These are phyloP conservation scores for Saccharum officinarum DNA, from an alignment of 176 grass and related monocot genomes.

Conservation along the genomic window DNA sequence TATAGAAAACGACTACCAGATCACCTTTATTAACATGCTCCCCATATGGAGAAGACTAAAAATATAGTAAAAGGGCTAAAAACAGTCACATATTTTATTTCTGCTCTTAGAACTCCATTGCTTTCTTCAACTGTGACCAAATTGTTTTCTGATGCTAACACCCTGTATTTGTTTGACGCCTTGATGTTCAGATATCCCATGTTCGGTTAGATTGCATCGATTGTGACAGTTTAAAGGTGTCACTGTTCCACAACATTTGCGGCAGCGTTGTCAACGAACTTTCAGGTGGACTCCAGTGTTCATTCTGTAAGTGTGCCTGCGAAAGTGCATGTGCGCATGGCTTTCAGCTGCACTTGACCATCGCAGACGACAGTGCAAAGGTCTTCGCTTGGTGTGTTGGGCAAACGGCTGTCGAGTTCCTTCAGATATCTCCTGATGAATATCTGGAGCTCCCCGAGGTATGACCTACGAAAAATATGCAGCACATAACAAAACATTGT, in stretches of 20 bases:
- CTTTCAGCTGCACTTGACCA: constrained; percentile 70
- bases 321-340: constrained; percentile 41
- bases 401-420: constrained; percentile 79
- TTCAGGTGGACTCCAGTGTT: constrained; percentile 51
- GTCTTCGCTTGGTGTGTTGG: constrained; percentile 70
- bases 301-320: constrained; percentile 64
- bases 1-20: constrained; percentile 12
- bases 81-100: background rate
- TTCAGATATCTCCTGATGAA: constrained; percentile 91
- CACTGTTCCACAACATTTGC: constrained; percentile 67
- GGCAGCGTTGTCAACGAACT: constrained; percentile 49
- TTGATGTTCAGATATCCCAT: constrained; percentile 61
- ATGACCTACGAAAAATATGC: background rate
- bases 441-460: constrained; percentile 80
- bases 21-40: constrained; percentile 22
- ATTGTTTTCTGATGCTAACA: constrained; percentile 24
- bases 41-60: background rate
- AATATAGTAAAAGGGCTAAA: background rate
- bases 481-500: background rate
- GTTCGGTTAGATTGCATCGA: constrained; percentile 59
- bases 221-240: constrained; percentile 55
- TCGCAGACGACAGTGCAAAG: constrained; percentile 69
- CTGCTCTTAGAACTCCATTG: constrained; percentile 6
- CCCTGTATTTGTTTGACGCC: constrained; percentile 9
- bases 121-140: background rate